Percentiles rank a stretch among this genome's conserved stretches.
phyloP scores from a whole-genome alignment of 1,139 yeast species.

The Dujonia santamariae region DNA sequence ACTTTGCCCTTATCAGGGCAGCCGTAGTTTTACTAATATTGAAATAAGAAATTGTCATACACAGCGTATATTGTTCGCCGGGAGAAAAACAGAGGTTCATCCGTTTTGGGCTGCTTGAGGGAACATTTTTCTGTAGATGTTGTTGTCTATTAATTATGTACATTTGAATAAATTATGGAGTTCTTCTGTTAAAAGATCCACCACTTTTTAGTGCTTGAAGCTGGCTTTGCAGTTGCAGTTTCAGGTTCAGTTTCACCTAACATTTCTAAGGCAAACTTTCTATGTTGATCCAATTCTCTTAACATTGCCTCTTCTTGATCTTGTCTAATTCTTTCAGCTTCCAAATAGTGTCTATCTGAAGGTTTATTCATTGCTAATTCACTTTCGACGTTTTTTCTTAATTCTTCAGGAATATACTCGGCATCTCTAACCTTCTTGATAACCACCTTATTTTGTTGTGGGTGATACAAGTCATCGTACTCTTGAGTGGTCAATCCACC shows the following conservation, averaged over 20 bases:
- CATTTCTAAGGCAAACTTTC: constrained; percentile 25
- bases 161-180: neutral
- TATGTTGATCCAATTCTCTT: constrained; percentile 48
- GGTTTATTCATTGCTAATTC: constrained; percentile 64
- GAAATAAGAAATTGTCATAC: no score
- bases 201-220: constrained; percentile 27
- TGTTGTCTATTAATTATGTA: constrained; percentile 1
- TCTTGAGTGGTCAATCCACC: constrained; percentile 57
- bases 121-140: neutral
- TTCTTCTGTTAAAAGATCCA: constrained; percentile 25
- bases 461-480: constrained; percentile 56
- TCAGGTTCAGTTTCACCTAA: constrained; percentile 23
- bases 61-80: no score
- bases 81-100: no score
- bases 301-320: constrained; percentile 65
- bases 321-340: constrained; percentile 71
- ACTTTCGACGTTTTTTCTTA: constrained; percentile 41
- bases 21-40: no score
- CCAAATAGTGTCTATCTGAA: constrained; percentile 67
- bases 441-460: constrained; percentile 31
- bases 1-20: no score
- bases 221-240: constrained; percentile 8
- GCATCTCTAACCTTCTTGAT: constrained; percentile 43
- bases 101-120: neutral
- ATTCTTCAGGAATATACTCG: constrained; percentile 37